Evolutionary conservation across 2,329 filamentous ascomycete species (phyloP).

Genomic region (Capronia coronata): DNA sequence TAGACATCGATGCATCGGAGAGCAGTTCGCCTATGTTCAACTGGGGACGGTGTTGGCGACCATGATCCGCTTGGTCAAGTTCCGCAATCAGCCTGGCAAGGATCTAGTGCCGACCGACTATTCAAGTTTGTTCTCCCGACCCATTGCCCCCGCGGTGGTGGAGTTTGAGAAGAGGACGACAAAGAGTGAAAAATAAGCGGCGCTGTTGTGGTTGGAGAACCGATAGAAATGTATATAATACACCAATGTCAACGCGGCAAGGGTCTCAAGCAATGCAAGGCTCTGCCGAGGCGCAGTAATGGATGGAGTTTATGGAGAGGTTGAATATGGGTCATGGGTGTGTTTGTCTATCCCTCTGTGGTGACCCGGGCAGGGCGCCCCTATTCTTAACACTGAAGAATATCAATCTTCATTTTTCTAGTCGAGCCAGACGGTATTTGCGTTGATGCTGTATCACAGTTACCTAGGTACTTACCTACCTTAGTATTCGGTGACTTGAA

Average conservation of each 20-base stretch:
- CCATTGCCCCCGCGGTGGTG: slow-evolving; percentile 53
- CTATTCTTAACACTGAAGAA: no score
- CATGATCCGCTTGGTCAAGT: slow-evolving; percentile 71
- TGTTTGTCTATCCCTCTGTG: no score
- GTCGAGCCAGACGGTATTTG: no score
- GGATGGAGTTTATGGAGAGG: no score
- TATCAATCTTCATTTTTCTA: no score
- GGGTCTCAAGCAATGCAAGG: background rate
- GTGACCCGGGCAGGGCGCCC: no score
- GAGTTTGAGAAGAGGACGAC: slow-evolving; percentile 23
- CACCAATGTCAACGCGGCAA: background rate
- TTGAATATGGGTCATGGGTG: no score
- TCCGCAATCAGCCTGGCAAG: slow-evolving; percentile 67
- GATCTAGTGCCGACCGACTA: slow-evolving; percentile 64
- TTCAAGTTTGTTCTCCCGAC: slow-evolving; percentile 60
- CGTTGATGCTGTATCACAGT: no score
- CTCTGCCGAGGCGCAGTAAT: background rate
- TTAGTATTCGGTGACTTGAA: no score
- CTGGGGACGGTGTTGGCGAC: slow-evolving; percentile 76
- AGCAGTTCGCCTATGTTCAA: slow-evolving; percentile 93
- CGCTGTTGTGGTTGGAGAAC: background rate
- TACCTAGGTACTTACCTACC: no score
- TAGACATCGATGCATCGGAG: slow-evolving; percentile 88
- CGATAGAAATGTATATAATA: background rate
- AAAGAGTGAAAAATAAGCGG: background rate